A percentile compares a stretch with the other conserved stretches of the same genome.
Evolutionary conservation across 768 basidiomycete genomes (phyloP).

Genomic region (Fomitopsis pulvina): DNA sequence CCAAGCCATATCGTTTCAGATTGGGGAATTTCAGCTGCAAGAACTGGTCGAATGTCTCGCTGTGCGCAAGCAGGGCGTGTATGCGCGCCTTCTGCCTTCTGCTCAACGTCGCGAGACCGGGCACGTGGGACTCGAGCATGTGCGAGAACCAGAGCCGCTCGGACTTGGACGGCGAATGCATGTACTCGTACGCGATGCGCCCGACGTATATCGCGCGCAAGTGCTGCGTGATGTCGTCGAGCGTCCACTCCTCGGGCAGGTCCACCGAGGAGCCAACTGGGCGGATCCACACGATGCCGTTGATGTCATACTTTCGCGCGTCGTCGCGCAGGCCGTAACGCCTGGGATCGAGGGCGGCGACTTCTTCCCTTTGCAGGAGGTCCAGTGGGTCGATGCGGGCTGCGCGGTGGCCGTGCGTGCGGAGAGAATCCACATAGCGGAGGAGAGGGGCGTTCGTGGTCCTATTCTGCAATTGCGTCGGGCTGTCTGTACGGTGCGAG

Average conservation of each 20-base stretch:
- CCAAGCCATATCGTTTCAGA: constrained; percentile 79
- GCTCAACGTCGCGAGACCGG: constrained; percentile 16
- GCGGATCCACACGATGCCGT: constrained; percentile 76
- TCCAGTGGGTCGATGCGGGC: constrained; percentile 86
- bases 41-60: constrained; percentile 82
- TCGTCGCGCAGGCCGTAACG: constrained; percentile 69
- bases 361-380: constrained; percentile 75
- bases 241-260: constrained; percentile 49
- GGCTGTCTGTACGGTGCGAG: constrained; percentile 48
- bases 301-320: constrained; percentile 53
- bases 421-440: constrained; percentile 84
- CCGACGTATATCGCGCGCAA: constrained; percentile 74
- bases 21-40: constrained; percentile 87
- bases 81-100: constrained; percentile 45
- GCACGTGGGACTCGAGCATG: constrained; percentile 57
- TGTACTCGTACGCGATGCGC: constrained; percentile 86
- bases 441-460: constrained; percentile 68
- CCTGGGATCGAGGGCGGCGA: constrained; percentile 66
- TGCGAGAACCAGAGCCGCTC: constrained; percentile 89
- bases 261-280: constrained; percentile 28
- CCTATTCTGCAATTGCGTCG: constrained; percentile 61
- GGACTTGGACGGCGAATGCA: constrained; percentile 82
- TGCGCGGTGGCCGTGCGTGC: constrained; percentile 81
- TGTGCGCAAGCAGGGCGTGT: constrained; percentile 61
- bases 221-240: constrained; percentile 65